A percentile compares a stretch with the other conserved stretches of the same genome.
phyloP scores from a whole-genome alignment of 2,329 filamentous ascomycete species.

The Endothia cerciana region DNA sequence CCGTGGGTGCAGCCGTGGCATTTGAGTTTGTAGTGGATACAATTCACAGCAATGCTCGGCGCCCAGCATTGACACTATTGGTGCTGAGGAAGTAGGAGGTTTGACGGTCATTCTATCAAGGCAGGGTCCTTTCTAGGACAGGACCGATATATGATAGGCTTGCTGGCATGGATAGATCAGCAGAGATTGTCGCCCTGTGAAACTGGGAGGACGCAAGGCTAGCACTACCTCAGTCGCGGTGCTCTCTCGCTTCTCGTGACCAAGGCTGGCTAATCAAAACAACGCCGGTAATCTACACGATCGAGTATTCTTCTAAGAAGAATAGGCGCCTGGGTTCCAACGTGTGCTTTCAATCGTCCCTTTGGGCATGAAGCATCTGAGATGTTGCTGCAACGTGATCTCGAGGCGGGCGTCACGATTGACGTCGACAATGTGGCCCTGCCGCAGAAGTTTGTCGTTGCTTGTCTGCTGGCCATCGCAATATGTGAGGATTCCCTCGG shows the following conservation, averaged over 20 bases:
- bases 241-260: neutral
- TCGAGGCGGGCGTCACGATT: conserved; percentile 13
- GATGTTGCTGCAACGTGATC: conserved; percentile 11
- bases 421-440: neutral
- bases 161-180: neutral
- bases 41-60: neutral
- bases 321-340: neutral
- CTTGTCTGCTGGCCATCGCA: conserved; percentile 21
- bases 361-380: neutral
- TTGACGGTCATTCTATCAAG: neutral
- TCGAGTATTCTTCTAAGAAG: neutral
- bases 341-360: neutral
- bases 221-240: neutral
- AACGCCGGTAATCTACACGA: neutral
- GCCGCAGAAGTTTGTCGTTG: conserved; percentile 20
- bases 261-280: neutral
- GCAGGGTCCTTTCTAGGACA: neutral
- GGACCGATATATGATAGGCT: conserved; percentile 2
- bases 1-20: too few relatives aligned
- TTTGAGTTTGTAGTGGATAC: conserved; percentile 3
- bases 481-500: conserved; percentile 17
- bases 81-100: neutral
- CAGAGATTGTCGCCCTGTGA: neutral
- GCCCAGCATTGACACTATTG: neutral
- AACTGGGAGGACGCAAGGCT: neutral